These are phyloP conservation scores for Curvularia spicifera DNA, from an alignment of 2,329 filamentous ascomycete species.

Conservation along the genomic window DNA sequence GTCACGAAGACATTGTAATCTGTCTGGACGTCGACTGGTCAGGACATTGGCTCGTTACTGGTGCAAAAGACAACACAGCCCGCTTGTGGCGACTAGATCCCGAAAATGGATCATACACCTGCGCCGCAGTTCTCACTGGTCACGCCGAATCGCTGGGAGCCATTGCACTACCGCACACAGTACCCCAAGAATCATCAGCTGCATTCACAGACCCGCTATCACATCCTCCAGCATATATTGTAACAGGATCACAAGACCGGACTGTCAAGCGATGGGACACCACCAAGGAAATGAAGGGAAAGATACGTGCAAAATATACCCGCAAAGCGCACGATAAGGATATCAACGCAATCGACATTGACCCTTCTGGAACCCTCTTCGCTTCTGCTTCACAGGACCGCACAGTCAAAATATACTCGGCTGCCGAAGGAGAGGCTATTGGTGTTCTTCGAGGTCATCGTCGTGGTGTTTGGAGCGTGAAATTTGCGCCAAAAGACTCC, in stretches of 20 bases:
- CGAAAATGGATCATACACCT: slow-evolving; percentile 74
- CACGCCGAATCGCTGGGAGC: slow-evolving; percentile 94
- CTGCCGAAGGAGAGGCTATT: slow-evolving; percentile 85
- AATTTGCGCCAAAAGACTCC: slow-evolving; percentile 81
- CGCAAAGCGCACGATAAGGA: slow-evolving; percentile 98
- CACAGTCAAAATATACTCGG: slow-evolving; percentile 95
- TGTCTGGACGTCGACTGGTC: slow-evolving; percentile 96
- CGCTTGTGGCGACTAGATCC: slow-evolving; percentile 88
- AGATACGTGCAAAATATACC: slow-evolving; percentile 76
- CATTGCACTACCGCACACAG: slow-evolving; percentile 76
- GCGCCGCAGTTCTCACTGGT: slow-evolving; percentile 82
- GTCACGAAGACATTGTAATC: slow-evolving; percentile 95
- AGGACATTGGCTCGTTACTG: slow-evolving; percentile 93
- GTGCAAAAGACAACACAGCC: slow-evolving; percentile 95
- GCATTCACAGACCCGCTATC: slow-evolving; percentile 76
- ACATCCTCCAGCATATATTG: slow-evolving; percentile 80
- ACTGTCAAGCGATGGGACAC: slow-evolving; percentile 96
- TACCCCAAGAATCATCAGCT: slow-evolving; percentile 71
- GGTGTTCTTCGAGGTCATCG: slow-evolving; percentile 92
- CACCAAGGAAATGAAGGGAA: slow-evolving; percentile 56
- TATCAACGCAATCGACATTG: slow-evolving; percentile 91
- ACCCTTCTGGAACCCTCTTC: slow-evolving; percentile 77
- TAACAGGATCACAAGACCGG: slow-evolving; percentile 94
- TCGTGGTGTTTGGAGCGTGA: slow-evolving; percentile 93
- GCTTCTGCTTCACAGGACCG: slow-evolving; percentile 96